Percentiles rank a stretch among this genome's conserved stretches.
phyloP scores from a whole-genome alignment of 257 asterid genomes.

The Linaria vulgaris region DNA sequence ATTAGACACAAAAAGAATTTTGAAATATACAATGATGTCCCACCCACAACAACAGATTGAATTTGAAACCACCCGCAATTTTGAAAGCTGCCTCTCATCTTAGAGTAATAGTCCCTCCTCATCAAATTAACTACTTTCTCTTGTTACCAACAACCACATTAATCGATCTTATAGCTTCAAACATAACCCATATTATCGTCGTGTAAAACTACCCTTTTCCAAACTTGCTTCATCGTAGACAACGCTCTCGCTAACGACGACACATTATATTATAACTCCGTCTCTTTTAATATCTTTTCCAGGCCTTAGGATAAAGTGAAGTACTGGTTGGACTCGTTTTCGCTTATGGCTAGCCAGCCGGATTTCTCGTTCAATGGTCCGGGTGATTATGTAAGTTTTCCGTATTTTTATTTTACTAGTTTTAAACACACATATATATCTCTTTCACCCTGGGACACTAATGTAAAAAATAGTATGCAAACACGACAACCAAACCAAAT shows the following conservation, averaged over 20 bases:
- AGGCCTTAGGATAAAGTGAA: slow-evolving; percentile 31
- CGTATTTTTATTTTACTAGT: no score
- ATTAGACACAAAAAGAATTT: slow-evolving; percentile 7
- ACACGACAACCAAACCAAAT: no score
- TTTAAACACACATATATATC: no score
- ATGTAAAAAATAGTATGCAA: no score
- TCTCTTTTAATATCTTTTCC: slow-evolving; percentile 8
- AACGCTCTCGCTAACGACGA: no score
- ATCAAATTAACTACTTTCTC: slow-evolving; percentile 19
- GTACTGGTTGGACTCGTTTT: slow-evolving; percentile 22
- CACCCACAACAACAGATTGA: slow-evolving; percentile 27
- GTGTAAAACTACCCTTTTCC: background rate
- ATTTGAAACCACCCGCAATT: background rate
- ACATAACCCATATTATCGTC: slow-evolving; percentile 32
- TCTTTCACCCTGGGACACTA: no score
- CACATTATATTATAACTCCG: background rate
- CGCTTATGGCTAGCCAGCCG: slow-evolving; percentile 38
- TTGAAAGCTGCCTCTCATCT: slow-evolving; percentile 56
- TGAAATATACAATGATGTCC: slow-evolving; percentile 23
- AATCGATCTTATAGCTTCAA: slow-evolving; percentile 40
- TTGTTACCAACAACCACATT: slow-evolving; percentile 32
- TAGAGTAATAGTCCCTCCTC: background rate
- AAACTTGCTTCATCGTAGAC: no score
- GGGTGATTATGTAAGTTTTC: slow-evolving; percentile 36
- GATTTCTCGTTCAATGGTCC: slow-evolving; percentile 28